A percentile compares a stretch with the other conserved stretches of the same genome.
These are phyloP conservation scores for Nitzschia sp. DNA, from an alignment of 108 stramenopile species.

Conservation along the genomic window DNA sequence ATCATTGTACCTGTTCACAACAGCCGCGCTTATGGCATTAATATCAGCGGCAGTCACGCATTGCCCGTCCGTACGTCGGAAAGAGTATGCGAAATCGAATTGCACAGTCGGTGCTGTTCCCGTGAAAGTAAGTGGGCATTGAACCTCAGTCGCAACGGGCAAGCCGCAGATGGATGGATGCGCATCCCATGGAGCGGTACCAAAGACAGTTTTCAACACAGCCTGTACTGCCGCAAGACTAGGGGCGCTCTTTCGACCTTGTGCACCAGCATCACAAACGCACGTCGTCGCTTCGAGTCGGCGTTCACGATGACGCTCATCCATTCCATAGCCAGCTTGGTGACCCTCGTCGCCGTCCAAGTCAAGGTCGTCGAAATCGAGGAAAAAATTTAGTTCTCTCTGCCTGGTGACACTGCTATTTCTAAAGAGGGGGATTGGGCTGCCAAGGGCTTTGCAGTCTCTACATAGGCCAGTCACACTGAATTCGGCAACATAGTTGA, in stretches of 20 bases:
- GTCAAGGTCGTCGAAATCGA: not conserved
- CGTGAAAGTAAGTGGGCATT: not conserved
- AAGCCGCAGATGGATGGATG: not conserved
- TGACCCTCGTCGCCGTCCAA: too few species aligned
- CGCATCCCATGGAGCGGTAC: not conserved
- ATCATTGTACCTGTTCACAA: not conserved
- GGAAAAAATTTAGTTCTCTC: not conserved
- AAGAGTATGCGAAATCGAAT: not conserved
- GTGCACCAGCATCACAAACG: not conserved
- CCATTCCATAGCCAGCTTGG: too few species aligned
- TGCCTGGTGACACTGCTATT: not conserved
- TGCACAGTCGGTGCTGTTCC: not conserved
- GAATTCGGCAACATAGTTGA: not conserved
- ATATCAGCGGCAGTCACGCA: not conserved
- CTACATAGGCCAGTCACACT: not conserved
- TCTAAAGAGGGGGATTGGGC: not conserved
- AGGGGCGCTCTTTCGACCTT: not conserved
- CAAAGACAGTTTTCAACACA: not conserved
- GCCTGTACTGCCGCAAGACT: not conserved
- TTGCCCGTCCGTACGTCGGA: not conserved
- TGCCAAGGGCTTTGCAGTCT: not conserved
- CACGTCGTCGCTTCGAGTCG: not conserved
- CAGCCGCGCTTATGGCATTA: not conserved
- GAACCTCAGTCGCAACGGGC: not conserved
- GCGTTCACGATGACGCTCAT: too few species aligned